Evolutionary conservation across 805 yeast species (phyloP), one percentile per base, ranked within the genome.

Genomic region (Cyberlindnera veronae): DNA sequence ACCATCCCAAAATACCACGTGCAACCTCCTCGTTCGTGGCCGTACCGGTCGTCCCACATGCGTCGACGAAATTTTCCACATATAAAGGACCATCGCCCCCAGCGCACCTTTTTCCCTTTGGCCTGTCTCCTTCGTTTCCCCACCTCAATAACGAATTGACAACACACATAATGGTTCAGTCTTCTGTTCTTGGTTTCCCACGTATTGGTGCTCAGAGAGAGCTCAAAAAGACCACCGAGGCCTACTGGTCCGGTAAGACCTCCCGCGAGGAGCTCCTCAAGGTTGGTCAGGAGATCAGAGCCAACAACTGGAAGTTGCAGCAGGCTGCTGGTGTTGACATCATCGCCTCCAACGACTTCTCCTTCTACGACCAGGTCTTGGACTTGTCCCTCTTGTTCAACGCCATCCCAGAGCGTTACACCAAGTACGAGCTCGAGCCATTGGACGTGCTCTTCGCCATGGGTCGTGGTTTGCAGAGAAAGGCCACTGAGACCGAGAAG

Each of bases 401-500:
- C 64, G 97, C 82, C 57, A 78, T 93, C 66, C 99, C 99, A 66
- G 95, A 88, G 61, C 85, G 98, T 73, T 93, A 93, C 83, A 75
- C 91, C 72, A 84, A 93, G 77, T 87, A 75, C 72, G 80, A 83
- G 61, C 80, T 93, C 66, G 79, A 88, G 54, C 82, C 88, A 66
- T 76, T 93, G 57, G 99, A 93, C 72, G 86, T 88, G 50, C 72
- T 86, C 62, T 93, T 93, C 68, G 99, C 99, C 64, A 93, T 93
- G 98, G 99, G 98, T 73, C 89, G 99, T 81, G 99, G 99, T 82
- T 79, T 93, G 68, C 99, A 93, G 77, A 87, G 93, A 75, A 82
- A 84, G 71, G 95, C 95, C 54, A 84, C 95, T 54, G 95, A 84
- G 58, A 64, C 89, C 54, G 67, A 80, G 48, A 77, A 83, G 58